phyloP scores from a whole-genome alignment of 768 basidiomycete genomes.

The Leccinellum luteum region DNA sequence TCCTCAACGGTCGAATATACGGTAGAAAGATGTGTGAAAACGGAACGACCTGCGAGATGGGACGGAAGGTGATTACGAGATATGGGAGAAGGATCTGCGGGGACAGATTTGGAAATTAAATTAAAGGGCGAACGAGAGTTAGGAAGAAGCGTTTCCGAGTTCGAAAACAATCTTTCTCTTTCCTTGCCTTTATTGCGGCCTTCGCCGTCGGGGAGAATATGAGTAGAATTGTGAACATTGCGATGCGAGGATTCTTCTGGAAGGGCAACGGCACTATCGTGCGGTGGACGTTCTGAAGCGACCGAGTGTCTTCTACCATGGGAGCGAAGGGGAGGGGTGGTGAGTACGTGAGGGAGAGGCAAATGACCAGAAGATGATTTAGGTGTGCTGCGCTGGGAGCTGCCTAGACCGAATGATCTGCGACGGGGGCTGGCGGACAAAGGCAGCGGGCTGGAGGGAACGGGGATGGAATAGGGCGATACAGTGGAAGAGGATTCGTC shows the following conservation, averaged over 20 bases:
- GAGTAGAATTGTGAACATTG: constrained; percentile 8
- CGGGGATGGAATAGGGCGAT: constrained; percentile 23
- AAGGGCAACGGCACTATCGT: constrained; percentile 34
- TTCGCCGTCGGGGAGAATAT: constrained; percentile 9
- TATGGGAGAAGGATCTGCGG: constrained; percentile 14
- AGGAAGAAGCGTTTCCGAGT: constrained; percentile 6
- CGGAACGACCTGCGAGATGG: constrained; percentile 6
- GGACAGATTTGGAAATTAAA: constrained; percentile 22
- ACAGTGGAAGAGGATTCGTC: constrained; percentile 20
- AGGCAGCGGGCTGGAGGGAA: constrained; percentile 31
- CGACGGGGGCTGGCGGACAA: constrained; percentile 34
- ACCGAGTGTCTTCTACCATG: constrained; percentile 29
- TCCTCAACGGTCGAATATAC: constrained; percentile 26
- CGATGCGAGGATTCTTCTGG: constrained; percentile 24
- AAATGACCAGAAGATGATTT: constrained; percentile 29
- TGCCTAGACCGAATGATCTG: constrained; percentile 29
- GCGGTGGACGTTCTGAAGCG: constrained; percentile 30
- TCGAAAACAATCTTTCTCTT: constrained; percentile 9
- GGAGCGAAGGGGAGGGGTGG: constrained; percentile 11
- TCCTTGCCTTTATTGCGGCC: constrained; percentile 29
- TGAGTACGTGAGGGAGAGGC: constrained; percentile 23
- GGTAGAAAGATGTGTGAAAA: constrained; percentile 20
- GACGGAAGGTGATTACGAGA: constrained; percentile 14
- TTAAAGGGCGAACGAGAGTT: constrained; percentile 13
- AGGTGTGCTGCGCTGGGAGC: constrained; percentile 28